Percentiles rank a stretch among this genome's conserved stretches.
Conservation (phyloP, 2,329 filamentous ascomycete genomes). For the Catunica adiposa region DNA sequence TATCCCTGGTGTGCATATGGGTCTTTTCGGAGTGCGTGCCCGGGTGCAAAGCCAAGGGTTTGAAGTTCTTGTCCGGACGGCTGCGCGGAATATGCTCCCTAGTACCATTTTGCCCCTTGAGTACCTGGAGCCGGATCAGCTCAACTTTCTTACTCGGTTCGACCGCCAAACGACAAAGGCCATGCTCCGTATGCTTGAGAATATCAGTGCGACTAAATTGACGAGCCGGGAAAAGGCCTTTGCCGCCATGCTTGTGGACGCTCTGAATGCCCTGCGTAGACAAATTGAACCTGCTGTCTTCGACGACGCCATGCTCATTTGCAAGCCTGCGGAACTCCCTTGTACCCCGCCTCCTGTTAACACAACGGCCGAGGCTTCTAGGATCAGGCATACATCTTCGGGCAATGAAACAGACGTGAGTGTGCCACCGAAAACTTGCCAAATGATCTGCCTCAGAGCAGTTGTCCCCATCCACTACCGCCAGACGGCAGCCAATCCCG, state of each 20-base stretch:
- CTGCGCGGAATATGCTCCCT: constrained; percentile 43
- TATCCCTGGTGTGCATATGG: constrained; percentile 38
- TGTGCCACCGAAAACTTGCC: constrained; percentile 7
- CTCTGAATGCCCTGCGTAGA: constrained; percentile 26
- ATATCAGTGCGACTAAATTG: constrained; percentile 21
- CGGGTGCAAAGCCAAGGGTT: constrained; percentile 38
- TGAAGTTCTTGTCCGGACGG: constrained; percentile 43
- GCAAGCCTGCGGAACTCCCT: constrained; percentile 28
- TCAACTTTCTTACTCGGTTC: constrained; percentile 36
- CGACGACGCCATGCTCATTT: constrained; percentile 29
- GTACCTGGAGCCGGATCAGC: constrained; percentile 37
- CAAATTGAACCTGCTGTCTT: constrained; percentile 30
- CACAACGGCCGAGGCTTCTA: not conserved
- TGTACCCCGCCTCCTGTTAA: constrained; percentile 17
- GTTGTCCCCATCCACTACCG: constrained; percentile 45
- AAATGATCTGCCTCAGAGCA: constrained; percentile 39
- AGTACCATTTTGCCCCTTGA: constrained; percentile 37
- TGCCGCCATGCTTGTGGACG: constrained; percentile 27
- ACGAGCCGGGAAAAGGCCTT: constrained; percentile 29
- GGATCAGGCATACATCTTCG: not conserved
- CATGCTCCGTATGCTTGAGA: constrained; percentile 25
- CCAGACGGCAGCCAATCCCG: constrained; percentile 26
- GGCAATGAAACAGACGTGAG: not conserved
- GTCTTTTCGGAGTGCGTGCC: constrained; percentile 40
- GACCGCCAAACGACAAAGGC: constrained; percentile 27